Evolutionary conservation across 1,284 basidiomycete genomes (phyloP).

Genomic region (Puccinia polysora): DNA sequence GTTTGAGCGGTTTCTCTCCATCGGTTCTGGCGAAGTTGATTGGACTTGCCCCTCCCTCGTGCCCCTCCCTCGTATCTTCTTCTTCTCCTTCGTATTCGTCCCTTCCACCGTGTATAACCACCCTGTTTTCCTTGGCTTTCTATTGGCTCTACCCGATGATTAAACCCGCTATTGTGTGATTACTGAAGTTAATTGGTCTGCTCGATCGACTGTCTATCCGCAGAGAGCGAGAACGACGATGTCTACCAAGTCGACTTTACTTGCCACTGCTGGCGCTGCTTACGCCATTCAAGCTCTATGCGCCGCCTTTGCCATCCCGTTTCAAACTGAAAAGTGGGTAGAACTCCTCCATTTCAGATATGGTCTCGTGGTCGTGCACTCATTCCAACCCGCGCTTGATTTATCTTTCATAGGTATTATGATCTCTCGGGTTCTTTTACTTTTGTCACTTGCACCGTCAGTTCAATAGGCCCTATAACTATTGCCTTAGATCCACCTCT

Average conservation of each 20-base stretch:
- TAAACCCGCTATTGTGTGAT: too few relatives aligned
- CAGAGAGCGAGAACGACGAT: too few relatives aligned
- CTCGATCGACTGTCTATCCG: too few relatives aligned
- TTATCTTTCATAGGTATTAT: constrained; percentile 38
- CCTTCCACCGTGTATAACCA: too few relatives aligned
- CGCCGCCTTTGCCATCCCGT: constrained; percentile 27
- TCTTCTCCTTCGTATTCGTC: too few relatives aligned
- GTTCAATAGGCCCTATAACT: neutral
- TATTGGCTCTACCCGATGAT: too few relatives aligned
- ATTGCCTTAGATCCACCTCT: neutral
- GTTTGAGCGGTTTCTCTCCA: too few relatives aligned
- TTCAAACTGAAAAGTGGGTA: constrained; percentile 28
- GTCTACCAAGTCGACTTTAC: neutral
- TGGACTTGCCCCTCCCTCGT: too few relatives aligned
- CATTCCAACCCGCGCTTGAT: neutral
- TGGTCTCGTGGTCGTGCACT: neutral
- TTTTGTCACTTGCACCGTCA: constrained; percentile 29
- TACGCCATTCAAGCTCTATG: constrained; percentile 35
- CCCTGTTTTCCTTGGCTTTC: too few relatives aligned
- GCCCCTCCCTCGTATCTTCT: too few relatives aligned
- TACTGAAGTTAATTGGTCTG: too few relatives aligned
- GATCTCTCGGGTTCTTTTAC: constrained; percentile 38
- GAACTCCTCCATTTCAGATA: neutral
- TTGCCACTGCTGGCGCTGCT: neutral
- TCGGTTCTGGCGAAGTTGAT: too few relatives aligned